Percentiles rank a stretch among this genome's conserved stretches.
Evolutionary conservation across 2,329 filamentous ascomycete genomes (phyloP).

Genomic region (Fusarium temperatum): DNA sequence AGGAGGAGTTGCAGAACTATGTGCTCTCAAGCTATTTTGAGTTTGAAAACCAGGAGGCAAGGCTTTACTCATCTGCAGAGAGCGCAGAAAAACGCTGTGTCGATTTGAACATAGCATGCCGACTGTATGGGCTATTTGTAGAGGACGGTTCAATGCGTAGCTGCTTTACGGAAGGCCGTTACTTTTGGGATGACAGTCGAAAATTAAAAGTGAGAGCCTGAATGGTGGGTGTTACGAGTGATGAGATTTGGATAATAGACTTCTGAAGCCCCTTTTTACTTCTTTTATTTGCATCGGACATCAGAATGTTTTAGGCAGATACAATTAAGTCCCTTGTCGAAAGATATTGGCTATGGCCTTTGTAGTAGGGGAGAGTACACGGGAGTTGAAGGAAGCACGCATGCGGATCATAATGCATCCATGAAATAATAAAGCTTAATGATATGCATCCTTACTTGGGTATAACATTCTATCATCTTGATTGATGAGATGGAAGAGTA

Average conservation of each 20-base stretch:
- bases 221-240: not conserved
- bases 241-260: not conserved
- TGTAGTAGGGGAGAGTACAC: not conserved
- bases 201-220: not conserved
- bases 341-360: not conserved
- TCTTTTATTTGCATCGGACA: not conserved
- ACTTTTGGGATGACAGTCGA: not conserved
- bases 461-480: not conserved
- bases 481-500: not conserved
- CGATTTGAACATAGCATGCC: too few relatives aligned
- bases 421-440: not conserved
- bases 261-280: not conserved
- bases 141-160: too few relatives aligned
- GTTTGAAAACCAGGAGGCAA: not conserved
- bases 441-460: fast-evolving
- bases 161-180: too few relatives aligned
- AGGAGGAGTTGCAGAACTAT: not conserved
- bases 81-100: not conserved
- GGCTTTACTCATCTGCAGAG: not conserved
- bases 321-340: not conserved
- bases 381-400: not conserved
- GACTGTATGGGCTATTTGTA: too few relatives aligned
- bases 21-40: not conserved
- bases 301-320: not conserved
- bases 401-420: not conserved